Evolutionary conservation across 768 basidiomycete genomes (phyloP).

Genomic region (Panellus pusillus): DNA sequence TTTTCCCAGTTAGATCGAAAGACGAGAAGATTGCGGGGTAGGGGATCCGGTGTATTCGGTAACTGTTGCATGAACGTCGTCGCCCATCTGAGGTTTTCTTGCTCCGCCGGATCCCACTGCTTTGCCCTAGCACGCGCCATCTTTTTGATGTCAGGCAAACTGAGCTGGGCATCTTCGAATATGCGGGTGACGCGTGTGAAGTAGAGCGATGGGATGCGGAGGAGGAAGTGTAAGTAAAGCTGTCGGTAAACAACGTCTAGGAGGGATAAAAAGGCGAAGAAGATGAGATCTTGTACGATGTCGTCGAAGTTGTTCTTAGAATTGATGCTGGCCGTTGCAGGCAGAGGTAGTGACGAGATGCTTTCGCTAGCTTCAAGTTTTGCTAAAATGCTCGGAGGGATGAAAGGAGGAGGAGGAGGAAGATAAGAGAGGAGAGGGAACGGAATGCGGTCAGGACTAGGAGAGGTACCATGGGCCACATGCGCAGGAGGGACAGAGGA

Average conservation of each 20-base stretch:
- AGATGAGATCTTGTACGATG: not conserved
- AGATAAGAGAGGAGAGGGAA: too few species aligned
- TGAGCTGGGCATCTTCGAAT: slow-evolving; percentile 55
- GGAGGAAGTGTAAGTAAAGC: not conserved
- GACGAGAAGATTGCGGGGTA: slow-evolving; percentile 45
- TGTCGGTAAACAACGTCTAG: not conserved
- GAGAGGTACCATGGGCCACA: too few species aligned
- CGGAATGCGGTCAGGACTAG: too few species aligned
- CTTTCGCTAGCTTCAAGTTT: too few species aligned
- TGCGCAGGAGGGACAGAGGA: too few species aligned
- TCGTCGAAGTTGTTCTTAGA: too few species aligned
- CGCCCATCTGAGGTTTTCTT: not conserved
- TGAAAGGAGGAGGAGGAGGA: too few species aligned
- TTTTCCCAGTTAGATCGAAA: slow-evolving; percentile 58
- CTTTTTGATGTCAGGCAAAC: slow-evolving; percentile 44
- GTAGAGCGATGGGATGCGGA: slow-evolving; percentile 22
- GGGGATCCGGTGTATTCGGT: slow-evolving; percentile 22
- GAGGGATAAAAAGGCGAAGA: not conserved
- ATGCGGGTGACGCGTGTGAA: slow-evolving; percentile 48
- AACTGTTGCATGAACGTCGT: too few species aligned
- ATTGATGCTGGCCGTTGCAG: too few species aligned
- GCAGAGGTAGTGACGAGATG: too few species aligned
- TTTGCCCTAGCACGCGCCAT: slow-evolving; percentile 11
- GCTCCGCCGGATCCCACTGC: slow-evolving; percentile 1
- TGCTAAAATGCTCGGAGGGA: too few species aligned